A percentile compares a stretch with the other conserved stretches of the same genome.
These are phyloP conservation scores for Meripilus lineatus DNA, from an alignment of 1,284 basidiomycete genomes.

Conservation along the genomic window DNA sequence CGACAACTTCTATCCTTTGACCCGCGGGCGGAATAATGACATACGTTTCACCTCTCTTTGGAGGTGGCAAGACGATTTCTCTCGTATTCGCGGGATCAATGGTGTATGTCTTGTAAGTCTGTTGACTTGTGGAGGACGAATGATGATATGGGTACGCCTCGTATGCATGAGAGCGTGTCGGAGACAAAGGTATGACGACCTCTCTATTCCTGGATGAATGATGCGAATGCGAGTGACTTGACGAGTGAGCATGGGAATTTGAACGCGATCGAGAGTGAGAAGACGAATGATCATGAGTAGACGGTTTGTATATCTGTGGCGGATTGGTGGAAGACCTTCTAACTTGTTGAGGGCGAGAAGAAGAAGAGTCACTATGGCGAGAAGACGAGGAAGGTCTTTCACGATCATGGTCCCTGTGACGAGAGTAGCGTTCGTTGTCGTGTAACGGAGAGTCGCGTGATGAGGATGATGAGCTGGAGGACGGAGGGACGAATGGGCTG, in stretches of 20 bases:
- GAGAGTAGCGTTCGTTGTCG: slow-evolving; percentile 8
- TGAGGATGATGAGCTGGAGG: no score
- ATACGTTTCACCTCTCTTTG: slow-evolving; percentile 23
- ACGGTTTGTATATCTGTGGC: neutral
- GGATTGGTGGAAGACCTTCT: slow-evolving; percentile 4
- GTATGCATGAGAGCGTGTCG: no score
- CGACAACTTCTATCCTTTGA: slow-evolving; percentile 21
- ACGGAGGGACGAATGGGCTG: slow-evolving; percentile 21
- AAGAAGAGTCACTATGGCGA: slow-evolving; percentile 1
- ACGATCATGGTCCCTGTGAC: neutral
- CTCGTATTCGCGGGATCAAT: slow-evolving; percentile 14
- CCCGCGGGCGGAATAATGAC: slow-evolving; percentile 25
- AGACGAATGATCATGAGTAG: slow-evolving; percentile 2
- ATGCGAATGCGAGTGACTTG: slow-evolving; percentile 1
- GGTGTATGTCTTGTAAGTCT: slow-evolving; percentile 14
- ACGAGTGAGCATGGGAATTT: slow-evolving; percentile 1
- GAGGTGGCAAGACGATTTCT: slow-evolving; percentile 24
- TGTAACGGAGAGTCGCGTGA: slow-evolving; percentile 12
- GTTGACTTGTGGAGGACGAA: neutral
- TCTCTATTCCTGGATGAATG: no score
- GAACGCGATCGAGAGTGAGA: slow-evolving; percentile 4
- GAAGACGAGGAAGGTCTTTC: neutral
- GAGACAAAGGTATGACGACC: no score
- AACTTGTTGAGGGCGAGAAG: slow-evolving; percentile 1
- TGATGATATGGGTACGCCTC: neutral